A percentile compares a stretch with the other conserved stretches of the same genome.
Conservation (phyloP, 2,329 filamentous ascomycete species). For the Ceratocystis eucalypticola region DNA sequence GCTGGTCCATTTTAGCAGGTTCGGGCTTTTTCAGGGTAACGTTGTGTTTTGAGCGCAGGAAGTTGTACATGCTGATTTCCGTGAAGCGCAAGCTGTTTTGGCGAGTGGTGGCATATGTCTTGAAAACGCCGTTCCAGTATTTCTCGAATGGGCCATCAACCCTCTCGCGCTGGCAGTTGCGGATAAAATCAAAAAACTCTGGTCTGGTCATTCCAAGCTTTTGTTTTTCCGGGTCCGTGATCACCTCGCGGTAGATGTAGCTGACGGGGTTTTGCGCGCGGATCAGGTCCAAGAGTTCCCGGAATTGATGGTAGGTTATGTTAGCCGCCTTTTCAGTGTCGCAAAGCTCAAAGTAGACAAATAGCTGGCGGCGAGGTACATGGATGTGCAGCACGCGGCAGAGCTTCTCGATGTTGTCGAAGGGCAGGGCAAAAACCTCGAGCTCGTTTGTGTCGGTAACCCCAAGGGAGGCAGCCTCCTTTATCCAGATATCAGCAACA, state of each 20-base stretch:
- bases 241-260: constrained; percentile 38
- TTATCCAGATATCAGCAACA: constrained; percentile 71
- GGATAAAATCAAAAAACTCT: constrained; percentile 66
- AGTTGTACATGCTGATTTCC: constrained; percentile 64
- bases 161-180: constrained; percentile 60
- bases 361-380: constrained; percentile 61
- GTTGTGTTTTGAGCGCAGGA: constrained; percentile 62
- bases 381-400: constrained; percentile 90
- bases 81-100: constrained; percentile 43
- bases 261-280: constrained; percentile 3
- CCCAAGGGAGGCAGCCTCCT: constrained; percentile 62
- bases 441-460: constrained; percentile 35
- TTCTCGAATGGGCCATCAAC: constrained; percentile 46
- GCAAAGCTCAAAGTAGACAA: constrained; percentile 58
- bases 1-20: constrained; percentile 57
- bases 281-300: constrained; percentile 67
- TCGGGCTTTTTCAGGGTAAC: constrained; percentile 50
- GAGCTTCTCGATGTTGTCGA: constrained; percentile 64
- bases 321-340: constrained; percentile 51
- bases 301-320: constrained; percentile 69
- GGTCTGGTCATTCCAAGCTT: constrained; percentile 48
- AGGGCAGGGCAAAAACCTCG: constrained; percentile 49
- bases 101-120: constrained; percentile 39
- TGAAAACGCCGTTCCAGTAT: constrained; percentile 58
- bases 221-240: constrained; percentile 42